Conservation (phyloP, 306 rosid species). For the Cyamopsis tetragonoloba region DNA sequence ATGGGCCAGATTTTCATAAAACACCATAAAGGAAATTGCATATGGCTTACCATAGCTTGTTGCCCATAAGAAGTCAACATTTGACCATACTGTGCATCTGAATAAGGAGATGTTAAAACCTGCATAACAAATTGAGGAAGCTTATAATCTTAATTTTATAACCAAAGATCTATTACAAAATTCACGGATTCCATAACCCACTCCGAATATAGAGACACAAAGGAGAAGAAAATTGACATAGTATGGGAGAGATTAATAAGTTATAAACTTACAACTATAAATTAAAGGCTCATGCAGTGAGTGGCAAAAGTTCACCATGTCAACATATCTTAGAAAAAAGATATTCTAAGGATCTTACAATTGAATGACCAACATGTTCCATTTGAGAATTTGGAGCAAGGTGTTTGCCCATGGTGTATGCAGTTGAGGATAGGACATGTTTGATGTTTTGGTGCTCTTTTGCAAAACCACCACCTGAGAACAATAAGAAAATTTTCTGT, state of each 20-base stretch:
- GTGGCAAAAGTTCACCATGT: neutral
- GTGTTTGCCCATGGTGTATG: slow-evolving; percentile 45
- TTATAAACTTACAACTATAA: neutral
- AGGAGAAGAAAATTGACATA: neutral
- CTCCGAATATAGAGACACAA: neutral
- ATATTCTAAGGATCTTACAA: slow-evolving; percentile 47
- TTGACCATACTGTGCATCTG: slow-evolving; percentile 60
- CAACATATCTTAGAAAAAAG: slow-evolving; percentile 2
- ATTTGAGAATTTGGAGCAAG: slow-evolving; percentile 45
- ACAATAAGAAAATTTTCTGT: neutral
- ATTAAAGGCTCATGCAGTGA: slow-evolving; percentile 1
- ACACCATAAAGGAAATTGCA: neutral
- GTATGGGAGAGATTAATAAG: neutral
- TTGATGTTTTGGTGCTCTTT: slow-evolving; percentile 38
- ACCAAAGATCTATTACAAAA: neutral
- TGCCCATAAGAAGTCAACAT: slow-evolving; percentile 48
- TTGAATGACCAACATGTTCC: slow-evolving; percentile 69
- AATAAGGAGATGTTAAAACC: slow-evolving; percentile 64
- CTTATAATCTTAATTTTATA: slow-evolving; percentile 24
- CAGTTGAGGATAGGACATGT: slow-evolving; percentile 31
- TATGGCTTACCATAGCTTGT: slow-evolving; percentile 53
- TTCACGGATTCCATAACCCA: slow-evolving; percentile 3
- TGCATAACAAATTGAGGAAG: slow-evolving; percentile 43
- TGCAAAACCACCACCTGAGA: slow-evolving; percentile 43
- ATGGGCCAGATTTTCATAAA: neutral